Conservation (phyloP, 768 basidiomycete species). For the Mycena rebaudengoi region DNA sequence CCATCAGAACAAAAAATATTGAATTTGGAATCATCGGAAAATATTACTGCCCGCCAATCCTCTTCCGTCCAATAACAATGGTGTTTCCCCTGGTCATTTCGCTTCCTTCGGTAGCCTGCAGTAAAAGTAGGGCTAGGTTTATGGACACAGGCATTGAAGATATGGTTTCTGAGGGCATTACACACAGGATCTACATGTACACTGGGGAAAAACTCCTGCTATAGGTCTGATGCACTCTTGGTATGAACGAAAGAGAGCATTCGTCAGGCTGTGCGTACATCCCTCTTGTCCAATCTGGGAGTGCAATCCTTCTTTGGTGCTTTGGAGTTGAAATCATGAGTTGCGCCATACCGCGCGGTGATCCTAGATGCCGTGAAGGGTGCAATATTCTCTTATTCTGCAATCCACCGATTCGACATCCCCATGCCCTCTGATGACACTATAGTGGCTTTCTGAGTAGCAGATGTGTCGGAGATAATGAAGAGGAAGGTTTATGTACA, state of each 20-base stretch:
- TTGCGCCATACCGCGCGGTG: neutral
- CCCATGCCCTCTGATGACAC: neutral
- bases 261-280: neutral
- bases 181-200: slow-evolving; percentile 1
- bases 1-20: neutral
- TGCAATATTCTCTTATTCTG: neutral
- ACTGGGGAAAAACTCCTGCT: neutral
- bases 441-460: slow-evolving; percentile 2
- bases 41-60: neutral
- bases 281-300: neutral
- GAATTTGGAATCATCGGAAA: neutral
- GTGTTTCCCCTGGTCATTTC: neutral
- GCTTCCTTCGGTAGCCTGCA: neutral
- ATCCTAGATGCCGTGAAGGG: slow-evolving; percentile 4
- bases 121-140: neutral
- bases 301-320: neutral
- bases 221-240: slow-evolving; percentile 3
- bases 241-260: neutral
- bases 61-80: neutral
- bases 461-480: neutral
- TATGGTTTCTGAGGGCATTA: neutral
- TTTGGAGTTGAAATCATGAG: neutral
- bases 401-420: neutral
- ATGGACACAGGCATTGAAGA: neutral
- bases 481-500: neutral